Percentiles rank a stretch among this genome's conserved stretches.
phyloP scores from a whole-genome alignment of 805 yeast species.

The Priceomyces carsonii region DNA sequence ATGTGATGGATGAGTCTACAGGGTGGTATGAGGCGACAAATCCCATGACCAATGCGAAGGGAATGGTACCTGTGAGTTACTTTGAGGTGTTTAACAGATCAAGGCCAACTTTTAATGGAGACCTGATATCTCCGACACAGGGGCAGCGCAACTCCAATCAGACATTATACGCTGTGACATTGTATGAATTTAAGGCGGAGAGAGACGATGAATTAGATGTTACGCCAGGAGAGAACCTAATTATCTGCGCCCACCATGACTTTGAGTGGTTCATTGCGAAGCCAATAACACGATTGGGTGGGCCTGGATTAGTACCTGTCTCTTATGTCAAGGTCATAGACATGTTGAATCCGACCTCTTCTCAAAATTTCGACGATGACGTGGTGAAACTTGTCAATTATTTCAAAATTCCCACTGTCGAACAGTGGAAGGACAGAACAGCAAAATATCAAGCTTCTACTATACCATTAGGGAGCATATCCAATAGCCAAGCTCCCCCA shows the following conservation, averaged over 20 bases:
- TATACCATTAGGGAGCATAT: constrained; percentile 62
- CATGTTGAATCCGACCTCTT: constrained; percentile 43
- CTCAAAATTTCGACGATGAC: constrained; percentile 46
- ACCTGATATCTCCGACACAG: constrained; percentile 17
- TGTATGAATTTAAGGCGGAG: constrained; percentile 86
- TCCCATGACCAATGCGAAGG: constrained; percentile 73
- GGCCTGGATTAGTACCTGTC: constrained; percentile 95
- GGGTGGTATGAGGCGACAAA: constrained; percentile 88
- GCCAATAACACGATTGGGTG: constrained; percentile 92
- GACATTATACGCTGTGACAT: constrained; percentile 78
- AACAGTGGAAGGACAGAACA: constrained; percentile 90
- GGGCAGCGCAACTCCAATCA: constrained; percentile 29
- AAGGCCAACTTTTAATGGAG: constrained; percentile 29
- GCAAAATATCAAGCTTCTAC: constrained; percentile 92
- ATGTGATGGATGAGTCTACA: constrained; percentile 28
- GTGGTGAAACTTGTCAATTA: constrained; percentile 52
- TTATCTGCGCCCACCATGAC: constrained; percentile 94
- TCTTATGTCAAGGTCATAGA: constrained; percentile 86
- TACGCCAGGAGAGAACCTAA: constrained; percentile 81
- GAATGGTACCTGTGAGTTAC: constrained; percentile 83
- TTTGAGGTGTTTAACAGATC: constrained; percentile 77
- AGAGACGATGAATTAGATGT: constrained; percentile 83
- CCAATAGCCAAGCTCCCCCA: constrained; percentile 26
- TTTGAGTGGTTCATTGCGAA: constrained; percentile 98
- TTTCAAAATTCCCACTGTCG: constrained; percentile 85